Evolutionary conservation across 352 stramenopile genomes (phyloP), one percentile per base, ranked within the genome.

Genomic region (Pythium aristosporum): DNA sequence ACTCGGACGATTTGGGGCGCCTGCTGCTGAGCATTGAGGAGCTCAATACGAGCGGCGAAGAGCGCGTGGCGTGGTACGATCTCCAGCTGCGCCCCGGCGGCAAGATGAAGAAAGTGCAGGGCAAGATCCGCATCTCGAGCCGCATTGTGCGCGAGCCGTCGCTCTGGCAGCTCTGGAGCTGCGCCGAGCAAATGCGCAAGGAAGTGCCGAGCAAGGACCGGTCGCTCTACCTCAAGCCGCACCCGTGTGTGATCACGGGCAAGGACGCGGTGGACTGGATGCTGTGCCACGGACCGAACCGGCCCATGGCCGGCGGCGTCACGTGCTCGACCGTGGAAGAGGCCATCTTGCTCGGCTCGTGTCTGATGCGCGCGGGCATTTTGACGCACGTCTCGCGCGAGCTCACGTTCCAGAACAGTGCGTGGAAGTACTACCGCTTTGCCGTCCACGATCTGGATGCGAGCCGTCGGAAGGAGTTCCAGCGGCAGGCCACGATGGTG

Each of bases 391-490:
- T 92, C 3, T 90, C 85, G 21, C 85, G 83, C 23, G 84, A 92
- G 20, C 69, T 69, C 18, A 77, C 82, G 23, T 94, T 94, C 55
- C 74, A 80, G 9, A 94, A 89, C 67, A 92, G 78, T 57, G 87
- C 83, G 54, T 94, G 83, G 80, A 93, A 92, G 60, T 96, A 96
- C 57, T 96, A 96, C 63, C 85, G 87, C 4, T 96, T 96, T 66
- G 85, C 77, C 44, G 83, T 96, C 6, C 79, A 89, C 52, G 82
- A 96, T 47, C 68, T 92, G 50, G 87, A 96, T 54, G 34, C 71
- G 5, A 36, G 55, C 5, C 55, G 71, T 36, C 77, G 87, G 36
- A 76, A 77, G 25, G 81, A 92, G 18, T 72, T 63, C 25, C 72
- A 75, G 55, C 68, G 73, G 44, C 80, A 91, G 65, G 76, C 80